Base-by-base conservation (phyloP, 2,329 filamentous ascomycete species). In the Macrophomina phaseolina region DNA sequence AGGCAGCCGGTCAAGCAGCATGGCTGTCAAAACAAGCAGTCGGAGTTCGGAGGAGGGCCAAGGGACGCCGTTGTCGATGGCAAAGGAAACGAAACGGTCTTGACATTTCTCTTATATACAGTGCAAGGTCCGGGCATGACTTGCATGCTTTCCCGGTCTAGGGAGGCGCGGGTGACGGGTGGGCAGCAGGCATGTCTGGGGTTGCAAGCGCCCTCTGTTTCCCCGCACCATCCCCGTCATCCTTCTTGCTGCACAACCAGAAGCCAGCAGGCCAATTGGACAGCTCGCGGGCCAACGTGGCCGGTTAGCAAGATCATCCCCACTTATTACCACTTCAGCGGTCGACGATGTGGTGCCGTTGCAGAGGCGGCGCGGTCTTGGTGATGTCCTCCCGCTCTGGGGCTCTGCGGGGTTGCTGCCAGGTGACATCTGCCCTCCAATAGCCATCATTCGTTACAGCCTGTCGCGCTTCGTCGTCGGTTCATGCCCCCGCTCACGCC, bases 171-270 rank as follows among this genome's bases (percentile, higher is more conserved):
- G 34, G 34, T 52, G 61, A 45, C 48, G 14, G 45, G 38, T 30
- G 38, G 40, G n/a, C 36, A 30, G n/a, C 36, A 16, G 45, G 12
- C n/a, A 38, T 36, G 58, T 49, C 58, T 49, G 58, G 58, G 56
- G 56, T n/a, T 32, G 30, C 40, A 48, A 32, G 40, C 40, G 58
- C 58, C 16, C 30, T 9, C 16, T 32, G 38, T 32, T 64, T 53
- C 61, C 61, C 61, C 61, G 61, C 61, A 64, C 48, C 34, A 30
- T 40, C 48, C 60, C 40, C n/a, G 61, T 64, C 61, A 53, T 52
- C 46, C 61, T 32, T 18, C 36, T 12, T 38, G 7, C 36, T 8
- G 60, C 18, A 42, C 36, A 16, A 34, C 28, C 11, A n/a, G n/a
- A 36, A 23, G 56, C n/a, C 42, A n/a, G 30, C 28, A 23, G 42